These are phyloP conservation scores for Colletotrichum endophyticum DNA, from an alignment of 2,329 filamentous ascomycete genomes.

Conservation along the genomic window DNA sequence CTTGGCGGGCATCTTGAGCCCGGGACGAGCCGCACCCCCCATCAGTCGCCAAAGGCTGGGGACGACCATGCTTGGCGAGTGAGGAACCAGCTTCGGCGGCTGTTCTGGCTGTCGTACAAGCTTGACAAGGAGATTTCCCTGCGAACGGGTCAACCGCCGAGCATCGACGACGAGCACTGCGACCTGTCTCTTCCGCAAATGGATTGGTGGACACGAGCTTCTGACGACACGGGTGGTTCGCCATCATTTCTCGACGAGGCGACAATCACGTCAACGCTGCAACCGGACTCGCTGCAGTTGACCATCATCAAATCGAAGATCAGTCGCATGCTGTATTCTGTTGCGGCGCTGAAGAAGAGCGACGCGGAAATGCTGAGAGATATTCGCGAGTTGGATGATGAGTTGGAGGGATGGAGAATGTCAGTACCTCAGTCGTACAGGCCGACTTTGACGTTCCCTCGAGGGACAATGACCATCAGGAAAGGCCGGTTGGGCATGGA, in stretches of 20 bases:
- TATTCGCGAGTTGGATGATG: slow-evolving; percentile 61
- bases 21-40: slow-evolving; percentile 13
- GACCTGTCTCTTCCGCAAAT: slow-evolving; percentile 55
- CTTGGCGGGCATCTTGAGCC: slow-evolving; percentile 48
- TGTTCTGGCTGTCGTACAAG: slow-evolving; percentile 62
- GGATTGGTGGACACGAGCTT: neutral
- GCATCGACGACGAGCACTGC: slow-evolving; percentile 55
- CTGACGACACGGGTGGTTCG: slow-evolving; percentile 25
- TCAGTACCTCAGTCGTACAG: slow-evolving; percentile 49
- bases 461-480: slow-evolving; percentile 27
- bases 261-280: slow-evolving; percentile 26
- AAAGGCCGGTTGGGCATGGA: slow-evolving; percentile 46
- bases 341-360: slow-evolving; percentile 49
- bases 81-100: slow-evolving; percentile 36
- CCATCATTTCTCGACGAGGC: slow-evolving; percentile 13
- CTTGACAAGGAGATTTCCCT: slow-evolving; percentile 62
- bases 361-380: slow-evolving; percentile 59
- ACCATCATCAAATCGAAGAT: slow-evolving; percentile 57
- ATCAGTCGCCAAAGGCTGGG: neutral
- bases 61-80: slow-evolving; percentile 26
- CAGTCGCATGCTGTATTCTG: slow-evolving; percentile 53
- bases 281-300: slow-evolving; percentile 54
- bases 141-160: slow-evolving; percentile 56
- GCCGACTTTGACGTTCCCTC: slow-evolving; percentile 50
- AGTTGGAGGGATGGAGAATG: slow-evolving; percentile 59